These are phyloP conservation scores for Achaetomiella virescens DNA, from an alignment of 495 filamentous ascomycete species.

Conservation along the genomic window DNA sequence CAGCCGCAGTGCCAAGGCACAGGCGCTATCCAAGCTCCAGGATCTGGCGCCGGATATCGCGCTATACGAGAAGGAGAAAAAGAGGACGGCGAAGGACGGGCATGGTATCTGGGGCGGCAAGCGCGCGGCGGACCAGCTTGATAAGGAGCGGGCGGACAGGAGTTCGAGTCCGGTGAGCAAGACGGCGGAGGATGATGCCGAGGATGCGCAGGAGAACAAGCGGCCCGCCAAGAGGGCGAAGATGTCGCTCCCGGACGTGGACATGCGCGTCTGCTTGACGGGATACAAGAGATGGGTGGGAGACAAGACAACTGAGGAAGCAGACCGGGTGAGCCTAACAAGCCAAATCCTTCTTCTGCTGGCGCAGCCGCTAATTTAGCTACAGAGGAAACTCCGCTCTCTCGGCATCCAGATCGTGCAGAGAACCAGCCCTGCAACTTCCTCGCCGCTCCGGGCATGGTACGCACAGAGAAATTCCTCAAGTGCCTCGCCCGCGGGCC, in stretches of 20 bases:
- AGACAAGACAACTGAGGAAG: conserved; percentile 62
- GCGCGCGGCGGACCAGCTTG: conserved; percentile 50
- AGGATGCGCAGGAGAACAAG: conserved; percentile 41
- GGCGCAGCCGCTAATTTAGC: conserved; percentile 17
- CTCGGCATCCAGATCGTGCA: conserved; percentile 76
- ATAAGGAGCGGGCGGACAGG: conserved; percentile 38
- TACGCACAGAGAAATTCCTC: conserved; percentile 91
- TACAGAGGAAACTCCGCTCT: conserved; percentile 71
- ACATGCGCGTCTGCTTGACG: conserved; percentile 69
- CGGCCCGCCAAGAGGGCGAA: conserved; percentile 56
- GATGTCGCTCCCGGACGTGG: conserved; percentile 50
- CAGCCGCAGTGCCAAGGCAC: conserved; percentile 81
- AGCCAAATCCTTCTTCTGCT: background rate
- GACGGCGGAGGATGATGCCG: conserved; percentile 44
- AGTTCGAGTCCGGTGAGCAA: conserved; percentile 27
- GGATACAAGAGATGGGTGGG: conserved; percentile 71
- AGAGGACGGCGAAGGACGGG: conserved; percentile 64
- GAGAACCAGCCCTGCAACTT: conserved; percentile 70
- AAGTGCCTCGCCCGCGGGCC: conserved; percentile 73
- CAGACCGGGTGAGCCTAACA: conserved; percentile 63
- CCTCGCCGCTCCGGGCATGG: conserved; percentile 76
- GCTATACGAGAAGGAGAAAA: conserved; percentile 89
- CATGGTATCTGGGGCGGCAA: conserved; percentile 69
- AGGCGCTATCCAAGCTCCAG: conserved; percentile 69
- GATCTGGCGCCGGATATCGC: conserved; percentile 74